A percentile compares a stretch with the other conserved stretches of the same genome.
These are phyloP conservation scores for Entophlyctis helioformis DNA, from an alignment of 192 early-diverging fungal genomes.

Conservation along the genomic window DNA sequence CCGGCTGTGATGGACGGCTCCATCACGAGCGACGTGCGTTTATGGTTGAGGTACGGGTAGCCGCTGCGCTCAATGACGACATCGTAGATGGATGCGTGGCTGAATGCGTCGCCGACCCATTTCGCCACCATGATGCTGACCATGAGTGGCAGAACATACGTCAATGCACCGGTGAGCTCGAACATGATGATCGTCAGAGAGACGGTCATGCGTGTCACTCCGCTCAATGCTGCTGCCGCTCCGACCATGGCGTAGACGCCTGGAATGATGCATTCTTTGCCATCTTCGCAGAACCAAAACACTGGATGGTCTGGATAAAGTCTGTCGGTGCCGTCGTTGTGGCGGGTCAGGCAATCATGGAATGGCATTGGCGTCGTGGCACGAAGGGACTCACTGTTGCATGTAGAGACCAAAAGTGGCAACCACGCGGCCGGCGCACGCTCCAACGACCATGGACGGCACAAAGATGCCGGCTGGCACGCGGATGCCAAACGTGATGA, in stretches of 20 bases:
- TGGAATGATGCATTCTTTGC: slow-evolving; percentile 51
- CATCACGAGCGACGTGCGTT: too few relatives aligned
- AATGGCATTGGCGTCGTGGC: too few relatives aligned
- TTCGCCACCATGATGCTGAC: slow-evolving; percentile 53
- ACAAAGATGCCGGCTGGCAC: slow-evolving; percentile 37
- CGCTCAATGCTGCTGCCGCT: slow-evolving; percentile 78
- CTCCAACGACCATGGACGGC: slow-evolving; percentile 44
- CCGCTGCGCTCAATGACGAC: slow-evolving; percentile 13
- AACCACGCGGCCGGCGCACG: slow-evolving; percentile 80
- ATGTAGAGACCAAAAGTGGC: slow-evolving; percentile 74
- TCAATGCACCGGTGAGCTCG: slow-evolving; percentile 91
- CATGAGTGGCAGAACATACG: slow-evolving; percentile 76
- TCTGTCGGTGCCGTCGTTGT: not conserved
- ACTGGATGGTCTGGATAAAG: slow-evolving; percentile 12
- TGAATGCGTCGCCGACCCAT: slow-evolving; percentile 34
- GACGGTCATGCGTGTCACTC: slow-evolving; percentile 16
- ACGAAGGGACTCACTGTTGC: slow-evolving; percentile 48
- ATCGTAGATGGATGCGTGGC: slow-evolving; percentile 23
- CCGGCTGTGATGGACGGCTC: too few relatives aligned
- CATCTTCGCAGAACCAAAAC: slow-evolving; percentile 28
- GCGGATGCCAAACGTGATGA: slow-evolving; percentile 26
- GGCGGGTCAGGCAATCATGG: not conserved
- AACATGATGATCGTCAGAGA: slow-evolving; percentile 91
- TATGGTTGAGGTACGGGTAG: slow-evolving; percentile 41
- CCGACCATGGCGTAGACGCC: slow-evolving; percentile 94